These are phyloP conservation scores for Fusarium camptoceras DNA, from an alignment of 2,329 filamentous ascomycete species.

Conservation along the genomic window DNA sequence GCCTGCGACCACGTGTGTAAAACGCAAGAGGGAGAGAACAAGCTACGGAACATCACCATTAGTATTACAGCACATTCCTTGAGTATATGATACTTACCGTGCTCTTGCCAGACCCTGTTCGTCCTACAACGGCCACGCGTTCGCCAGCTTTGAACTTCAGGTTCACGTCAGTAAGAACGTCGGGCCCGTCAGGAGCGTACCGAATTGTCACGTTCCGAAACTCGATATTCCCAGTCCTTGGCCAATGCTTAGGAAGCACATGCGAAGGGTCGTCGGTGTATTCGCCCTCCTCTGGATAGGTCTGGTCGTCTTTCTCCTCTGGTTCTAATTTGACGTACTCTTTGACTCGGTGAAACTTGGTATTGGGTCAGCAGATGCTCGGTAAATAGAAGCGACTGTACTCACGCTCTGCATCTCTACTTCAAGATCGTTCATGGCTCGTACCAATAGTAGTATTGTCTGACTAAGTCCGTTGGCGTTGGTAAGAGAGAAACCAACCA, in stretches of 20 bases:
- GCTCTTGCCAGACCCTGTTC: constrained; percentile 86
- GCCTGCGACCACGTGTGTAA: constrained; percentile 64
- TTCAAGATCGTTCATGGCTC: constrained; percentile 67
- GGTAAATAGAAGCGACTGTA: constrained; percentile 3
- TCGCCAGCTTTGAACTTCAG: constrained; percentile 72
- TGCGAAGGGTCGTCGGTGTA: constrained; percentile 56
- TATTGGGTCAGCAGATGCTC: constrained; percentile 28
- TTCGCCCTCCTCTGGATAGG: constrained; percentile 53
- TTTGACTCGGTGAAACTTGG: constrained; percentile 61
- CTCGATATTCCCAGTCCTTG: constrained; percentile 60
- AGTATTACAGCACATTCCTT: constrained; percentile 10
- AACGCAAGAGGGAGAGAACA: constrained; percentile 66
- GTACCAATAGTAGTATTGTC: constrained; percentile 64
- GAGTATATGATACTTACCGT: constrained; percentile 65
- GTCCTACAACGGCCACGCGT: constrained; percentile 82
- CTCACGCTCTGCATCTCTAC: constrained; percentile 67
- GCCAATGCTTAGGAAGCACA: constrained; percentile 59
- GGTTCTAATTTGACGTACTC: constrained; percentile 60
- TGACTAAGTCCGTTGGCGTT: constrained; percentile 67
- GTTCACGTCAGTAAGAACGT: constrained; percentile 63
- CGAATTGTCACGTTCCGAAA: constrained; percentile 64
- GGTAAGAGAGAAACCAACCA: constrained; percentile 67
- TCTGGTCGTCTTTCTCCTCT: constrained; percentile 58
- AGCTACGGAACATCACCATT: constrained; percentile 48
- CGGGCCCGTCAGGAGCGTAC: constrained; percentile 58